phyloP scores from a whole-genome alignment of 2,329 filamentous ascomycete genomes.

The Cercospora janseana region DNA sequence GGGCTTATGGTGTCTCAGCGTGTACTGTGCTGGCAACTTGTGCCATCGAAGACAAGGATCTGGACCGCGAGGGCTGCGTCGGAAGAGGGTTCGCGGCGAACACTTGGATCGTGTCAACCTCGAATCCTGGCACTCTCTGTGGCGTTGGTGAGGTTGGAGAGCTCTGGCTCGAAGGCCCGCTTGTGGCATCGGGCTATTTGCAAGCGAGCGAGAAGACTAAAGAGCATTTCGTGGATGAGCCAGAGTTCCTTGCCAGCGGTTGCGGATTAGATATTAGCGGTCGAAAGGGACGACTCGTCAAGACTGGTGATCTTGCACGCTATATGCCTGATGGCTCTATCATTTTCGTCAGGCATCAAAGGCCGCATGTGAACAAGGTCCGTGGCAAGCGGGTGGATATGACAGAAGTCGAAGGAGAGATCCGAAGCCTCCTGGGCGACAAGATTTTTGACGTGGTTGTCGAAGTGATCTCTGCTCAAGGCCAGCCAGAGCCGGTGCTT shows the following conservation, averaged over 20 bases:
- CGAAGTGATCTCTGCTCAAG: constrained; percentile 7
- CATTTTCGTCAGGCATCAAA: constrained; percentile 64
- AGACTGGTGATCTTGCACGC: constrained; percentile 59
- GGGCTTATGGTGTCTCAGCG: constrained; percentile 47
- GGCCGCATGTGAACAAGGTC: constrained; percentile 71
- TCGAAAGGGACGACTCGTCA: constrained; percentile 53
- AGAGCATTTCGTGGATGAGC: constrained; percentile 36
- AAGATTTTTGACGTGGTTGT: constrained; percentile 33
- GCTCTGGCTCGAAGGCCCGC: constrained; percentile 48
- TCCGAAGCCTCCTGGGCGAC: constrained; percentile 29
- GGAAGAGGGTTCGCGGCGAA: constrained; percentile 19
- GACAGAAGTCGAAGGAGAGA: constrained; percentile 60
- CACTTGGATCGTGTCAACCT: constrained; percentile 36
- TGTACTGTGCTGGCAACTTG: constrained; percentile 11
- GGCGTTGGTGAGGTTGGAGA: constrained; percentile 51
- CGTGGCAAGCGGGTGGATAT: constrained; percentile 74
- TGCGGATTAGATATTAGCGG: constrained; percentile 30
- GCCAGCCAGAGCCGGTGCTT: constrained; percentile 24
- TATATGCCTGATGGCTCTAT: constrained; percentile 55
- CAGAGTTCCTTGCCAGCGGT: constrained; percentile 25
- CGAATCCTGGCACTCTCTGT: constrained; percentile 30
- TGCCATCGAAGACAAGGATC: not conserved
- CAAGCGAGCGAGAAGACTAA: constrained; percentile 33
- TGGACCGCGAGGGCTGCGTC: constrained; percentile 36
- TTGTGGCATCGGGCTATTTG: constrained; percentile 48